Percentiles rank a stretch among this genome's conserved stretches.
These are phyloP conservation scores for Fusarium sp. DNA, from an alignment of 2,329 filamentous ascomycete genomes.

Conservation along the genomic window DNA sequence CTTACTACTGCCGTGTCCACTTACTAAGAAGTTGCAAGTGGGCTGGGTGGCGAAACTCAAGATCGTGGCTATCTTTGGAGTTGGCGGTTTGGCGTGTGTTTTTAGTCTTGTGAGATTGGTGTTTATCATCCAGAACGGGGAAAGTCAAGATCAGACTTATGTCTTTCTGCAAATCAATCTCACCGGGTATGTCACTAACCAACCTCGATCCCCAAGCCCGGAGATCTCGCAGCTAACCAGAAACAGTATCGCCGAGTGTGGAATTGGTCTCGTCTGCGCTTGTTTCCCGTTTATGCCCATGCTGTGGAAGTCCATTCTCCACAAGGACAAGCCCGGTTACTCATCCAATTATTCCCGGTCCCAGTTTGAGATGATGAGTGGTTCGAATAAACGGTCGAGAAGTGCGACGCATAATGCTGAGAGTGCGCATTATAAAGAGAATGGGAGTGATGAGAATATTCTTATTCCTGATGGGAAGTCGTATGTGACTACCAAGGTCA, in stretches of 20 bases:
- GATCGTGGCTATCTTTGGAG: constrained; percentile 25
- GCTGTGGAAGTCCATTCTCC: constrained; percentile 33
- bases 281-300: constrained; percentile 36
- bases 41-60: constrained; percentile 26
- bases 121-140: constrained; percentile 24
- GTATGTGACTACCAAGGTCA: constrained; percentile 12
- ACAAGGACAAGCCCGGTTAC: constrained; percentile 28
- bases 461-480: constrained; percentile 20
- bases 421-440: constrained; percentile 9
- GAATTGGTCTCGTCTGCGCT: constrained; percentile 28
- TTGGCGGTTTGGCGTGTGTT: constrained; percentile 24
- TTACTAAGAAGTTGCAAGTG: constrained; percentile 31
- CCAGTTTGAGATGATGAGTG: constrained; percentile 32
- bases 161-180: constrained; percentile 32
- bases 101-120: constrained; percentile 26
- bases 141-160: constrained; percentile 29
- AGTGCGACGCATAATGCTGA: neutral
- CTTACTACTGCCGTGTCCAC: constrained; percentile 13
- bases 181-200: constrained; percentile 1
- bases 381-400: constrained; percentile 8
- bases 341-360: constrained; percentile 27
- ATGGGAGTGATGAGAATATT: constrained; percentile 27
- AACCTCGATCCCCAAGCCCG: accelerated
- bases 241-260: constrained; percentile 25
- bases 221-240: neutral